A percentile compares a stretch with the other conserved stretches of the same genome.
These are phyloP conservation scores for Psilocybe azurescens DNA, from an alignment of 768 basidiomycete genomes.

Conservation along the genomic window DNA sequence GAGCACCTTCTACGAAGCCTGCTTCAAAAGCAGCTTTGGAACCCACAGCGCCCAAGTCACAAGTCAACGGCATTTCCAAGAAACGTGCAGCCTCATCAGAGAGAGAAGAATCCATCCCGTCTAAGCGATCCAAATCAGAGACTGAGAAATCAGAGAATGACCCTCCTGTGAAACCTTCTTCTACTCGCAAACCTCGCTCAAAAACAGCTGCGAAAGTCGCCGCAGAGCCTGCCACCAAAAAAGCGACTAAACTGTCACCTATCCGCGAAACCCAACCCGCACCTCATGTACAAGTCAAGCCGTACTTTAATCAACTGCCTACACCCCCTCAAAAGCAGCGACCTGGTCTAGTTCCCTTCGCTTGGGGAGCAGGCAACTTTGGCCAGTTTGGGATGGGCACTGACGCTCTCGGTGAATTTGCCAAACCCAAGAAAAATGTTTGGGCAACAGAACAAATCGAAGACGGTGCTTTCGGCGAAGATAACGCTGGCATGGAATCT, in stretches of 20 bases:
- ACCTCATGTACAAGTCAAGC: conserved; percentile 41
- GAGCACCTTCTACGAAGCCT: conserved; percentile 53
- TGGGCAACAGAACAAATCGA: conserved; percentile 82
- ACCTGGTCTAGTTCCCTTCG: conserved; percentile 78
- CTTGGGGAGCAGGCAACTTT: conserved; percentile 93
- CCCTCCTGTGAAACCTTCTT: conserved; percentile 31
- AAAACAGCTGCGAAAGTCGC: conserved; percentile 18
- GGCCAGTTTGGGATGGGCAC: conserved; percentile 95
- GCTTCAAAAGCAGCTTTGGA: conserved; percentile 35
- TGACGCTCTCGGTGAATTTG: conserved; percentile 69
- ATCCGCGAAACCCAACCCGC: conserved; percentile 25
- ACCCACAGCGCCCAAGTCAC: conserved; percentile 36
- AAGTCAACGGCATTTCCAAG: conserved; percentile 36
- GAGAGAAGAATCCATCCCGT: conserved; percentile 45
- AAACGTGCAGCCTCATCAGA: conserved; percentile 62
- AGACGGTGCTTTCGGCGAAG: conserved; percentile 71
- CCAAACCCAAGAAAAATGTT: conserved; percentile 75
- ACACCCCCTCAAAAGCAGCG: conserved; percentile 56
- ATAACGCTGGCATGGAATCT: conserved; percentile 80
- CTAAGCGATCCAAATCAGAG: conserved; percentile 53
- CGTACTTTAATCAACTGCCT: conserved; percentile 73
- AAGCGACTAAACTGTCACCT: conserved; percentile 25
- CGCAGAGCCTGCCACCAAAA: conserved; percentile 19
- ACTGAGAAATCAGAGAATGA: conserved; percentile 50
- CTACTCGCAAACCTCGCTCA: conserved; percentile 31